Evolutionary conservation across 495 filamentous ascomycete genomes (phyloP).

Genomic region (Cenococcum geophilum): DNA sequence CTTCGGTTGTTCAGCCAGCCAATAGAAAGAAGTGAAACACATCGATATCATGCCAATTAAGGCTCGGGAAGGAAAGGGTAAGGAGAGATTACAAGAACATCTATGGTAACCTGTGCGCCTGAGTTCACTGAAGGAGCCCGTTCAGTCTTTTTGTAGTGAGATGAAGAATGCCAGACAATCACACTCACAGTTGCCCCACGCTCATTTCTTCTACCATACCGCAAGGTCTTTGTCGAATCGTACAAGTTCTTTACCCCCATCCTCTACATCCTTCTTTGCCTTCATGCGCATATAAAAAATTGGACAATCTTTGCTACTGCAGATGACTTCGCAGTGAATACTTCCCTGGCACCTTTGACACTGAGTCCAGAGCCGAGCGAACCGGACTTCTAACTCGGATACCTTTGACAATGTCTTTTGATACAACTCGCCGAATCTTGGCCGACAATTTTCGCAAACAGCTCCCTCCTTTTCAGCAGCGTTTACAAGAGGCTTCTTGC

Average conservation of each 20-base stretch:
- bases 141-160: too few relatives aligned
- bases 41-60: too few relatives aligned
- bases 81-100: too few relatives aligned
- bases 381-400: conserved; percentile 85
- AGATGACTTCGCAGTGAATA: conserved; percentile 97
- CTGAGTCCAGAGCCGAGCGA: conserved; percentile 93
- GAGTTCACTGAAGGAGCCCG: too few relatives aligned
- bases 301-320: conserved; percentile 89
- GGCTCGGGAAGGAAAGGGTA: too few relatives aligned
- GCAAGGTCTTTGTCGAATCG: conserved; percentile 81
- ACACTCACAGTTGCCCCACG: neutral
- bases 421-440: conserved; percentile 86
- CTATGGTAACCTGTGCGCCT: too few relatives aligned
- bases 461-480: conserved; percentile 78
- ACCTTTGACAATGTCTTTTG: conserved; percentile 82
- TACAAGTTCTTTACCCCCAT: conserved; percentile 81
- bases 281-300: conserved; percentile 99
- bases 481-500: conserved; percentile 84
- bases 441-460: conserved; percentile 77
- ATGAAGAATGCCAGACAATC: too few relatives aligned
- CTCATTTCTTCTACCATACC: conserved; percentile 43
- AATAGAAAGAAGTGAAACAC: too few relatives aligned
- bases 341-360: conserved; percentile 97
- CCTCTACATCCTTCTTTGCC: conserved; percentile 97
- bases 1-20: too few relatives aligned